These are phyloP conservation scores for Fragaria nilgerrensis DNA, from an alignment of 306 rosid genomes.

Conservation along the genomic window DNA sequence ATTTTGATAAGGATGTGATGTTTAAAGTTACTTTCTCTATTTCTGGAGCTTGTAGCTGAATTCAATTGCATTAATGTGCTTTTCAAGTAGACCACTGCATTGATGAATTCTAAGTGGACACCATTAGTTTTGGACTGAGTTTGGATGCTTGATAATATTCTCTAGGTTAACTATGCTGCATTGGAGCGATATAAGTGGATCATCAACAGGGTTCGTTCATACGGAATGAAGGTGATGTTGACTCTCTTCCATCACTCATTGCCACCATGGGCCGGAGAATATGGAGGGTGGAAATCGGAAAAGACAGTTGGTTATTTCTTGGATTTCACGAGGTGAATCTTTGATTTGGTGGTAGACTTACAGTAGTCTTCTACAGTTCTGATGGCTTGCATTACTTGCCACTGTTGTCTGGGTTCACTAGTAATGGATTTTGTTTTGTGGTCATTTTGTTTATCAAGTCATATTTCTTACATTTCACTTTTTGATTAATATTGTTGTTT, in stretches of 20 bases:
- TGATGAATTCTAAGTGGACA: neutral
- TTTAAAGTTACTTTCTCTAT: neutral
- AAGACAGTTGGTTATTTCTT: conserved; percentile 90
- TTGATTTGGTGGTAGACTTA: conserved; percentile 18
- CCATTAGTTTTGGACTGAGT: conserved; percentile 22
- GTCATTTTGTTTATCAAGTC: neutral
- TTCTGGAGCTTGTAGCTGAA: neutral
- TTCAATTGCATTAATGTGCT: neutral
- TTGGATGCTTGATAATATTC: conserved; percentile 16
- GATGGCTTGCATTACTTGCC: conserved; percentile 14
- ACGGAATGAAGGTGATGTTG: conserved; percentile 98
- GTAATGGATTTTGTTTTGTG: neutral
- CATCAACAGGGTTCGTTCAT: conserved; percentile 66
- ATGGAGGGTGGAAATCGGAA: conserved; percentile 98
- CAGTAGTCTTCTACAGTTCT: conserved; percentile 15
- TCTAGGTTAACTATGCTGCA: conserved; percentile 87
- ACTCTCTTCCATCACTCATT: conserved; percentile 96
- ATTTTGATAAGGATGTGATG: neutral
- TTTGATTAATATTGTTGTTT: neutral
- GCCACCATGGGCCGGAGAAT: conserved; percentile 92
- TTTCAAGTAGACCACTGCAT: neutral
- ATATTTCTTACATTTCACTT: neutral
- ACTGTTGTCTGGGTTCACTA: neutral
- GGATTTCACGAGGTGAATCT: conserved; percentile 73
- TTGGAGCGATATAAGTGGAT: conserved; percentile 97